These are phyloP conservation scores for Allomyces macrogynus DNA, from an alignment of 192 early-diverging fungal genomes.

Conservation along the genomic window DNA sequence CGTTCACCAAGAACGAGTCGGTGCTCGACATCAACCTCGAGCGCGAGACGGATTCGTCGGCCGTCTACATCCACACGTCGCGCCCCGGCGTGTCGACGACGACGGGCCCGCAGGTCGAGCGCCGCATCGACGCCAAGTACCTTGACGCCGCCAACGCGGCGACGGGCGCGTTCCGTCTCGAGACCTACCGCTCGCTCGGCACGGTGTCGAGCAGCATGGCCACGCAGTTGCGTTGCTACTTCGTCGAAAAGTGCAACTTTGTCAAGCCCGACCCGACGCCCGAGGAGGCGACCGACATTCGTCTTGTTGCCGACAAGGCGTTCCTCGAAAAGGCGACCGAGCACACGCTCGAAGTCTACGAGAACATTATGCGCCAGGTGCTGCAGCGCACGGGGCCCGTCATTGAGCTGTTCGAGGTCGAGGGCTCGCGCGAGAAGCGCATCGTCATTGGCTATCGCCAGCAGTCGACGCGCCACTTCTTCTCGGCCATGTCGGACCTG, in stretches of 20 bases:
- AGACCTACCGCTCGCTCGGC: constrained; percentile 87
- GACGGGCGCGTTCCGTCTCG: constrained; percentile 58
- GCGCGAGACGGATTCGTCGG: constrained; percentile 69
- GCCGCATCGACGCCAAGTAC: constrained; percentile 69
- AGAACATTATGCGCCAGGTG: constrained; percentile 64
- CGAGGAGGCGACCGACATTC: constrained; percentile 54
- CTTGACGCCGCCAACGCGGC: constrained; percentile 43
- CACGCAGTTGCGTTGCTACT: constrained; percentile 79
- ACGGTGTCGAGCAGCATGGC: constrained; percentile 74
- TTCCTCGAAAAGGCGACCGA: constrained; percentile 90
- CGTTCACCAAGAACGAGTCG: constrained; percentile 71
- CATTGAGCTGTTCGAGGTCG: constrained; percentile 75
- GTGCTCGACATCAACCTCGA: constrained; percentile 67
- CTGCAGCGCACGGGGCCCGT: constrained; percentile 80
- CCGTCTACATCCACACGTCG: constrained; percentile 94
- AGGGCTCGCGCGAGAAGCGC: constrained; percentile 67
- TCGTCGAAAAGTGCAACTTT: constrained; percentile 79
- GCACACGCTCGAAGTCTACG: constrained; percentile 74
- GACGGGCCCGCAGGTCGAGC: constrained; percentile 65
- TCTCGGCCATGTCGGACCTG: constrained; percentile 86
- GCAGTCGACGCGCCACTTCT: constrained; percentile 77
- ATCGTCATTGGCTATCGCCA: constrained; percentile 84
- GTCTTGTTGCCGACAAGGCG: constrained; percentile 64
- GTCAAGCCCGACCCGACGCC: constrained; percentile 57
- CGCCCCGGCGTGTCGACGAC: constrained; percentile 64